phyloP scores from a whole-genome alignment of 1,139 yeast genomes.

The Protomyces macrosporus region DNA sequence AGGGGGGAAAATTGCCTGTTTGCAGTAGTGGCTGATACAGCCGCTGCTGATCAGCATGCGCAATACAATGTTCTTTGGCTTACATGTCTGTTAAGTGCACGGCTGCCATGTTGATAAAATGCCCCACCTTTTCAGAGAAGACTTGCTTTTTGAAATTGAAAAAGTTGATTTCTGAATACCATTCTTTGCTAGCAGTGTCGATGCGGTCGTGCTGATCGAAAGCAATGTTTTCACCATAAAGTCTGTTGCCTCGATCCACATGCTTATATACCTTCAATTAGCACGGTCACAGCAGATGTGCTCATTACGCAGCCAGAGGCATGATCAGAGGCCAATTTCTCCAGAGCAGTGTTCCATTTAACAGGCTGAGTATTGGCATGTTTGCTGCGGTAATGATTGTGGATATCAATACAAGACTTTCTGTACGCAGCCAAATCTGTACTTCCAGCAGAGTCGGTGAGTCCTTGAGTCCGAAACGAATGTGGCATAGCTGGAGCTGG shows the following conservation, averaged over 20 bases:
- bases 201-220: background rate
- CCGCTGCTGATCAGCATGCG: background rate
- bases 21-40: background rate
- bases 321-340: too few species aligned
- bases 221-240: slow-evolving; percentile 14
- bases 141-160: background rate
- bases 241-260: background rate
- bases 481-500: too few species aligned
- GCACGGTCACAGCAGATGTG: background rate
- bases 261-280: background rate
- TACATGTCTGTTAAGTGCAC: background rate
- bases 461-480: too few species aligned
- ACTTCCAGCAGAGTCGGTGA: too few species aligned
- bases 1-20: background rate
- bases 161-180: slow-evolving; percentile 6
- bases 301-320: background rate
- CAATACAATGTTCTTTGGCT: too few species aligned
- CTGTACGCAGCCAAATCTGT: too few species aligned
- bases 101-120: background rate
- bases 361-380: too few species aligned
- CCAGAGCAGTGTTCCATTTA: too few species aligned
- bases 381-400: too few species aligned
- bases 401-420: too few species aligned
- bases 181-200: slow-evolving; percentile 2
- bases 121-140: background rate